phyloP scores from a whole-genome alignment of 1,139 yeast species.

The Williopsis jadinii region DNA sequence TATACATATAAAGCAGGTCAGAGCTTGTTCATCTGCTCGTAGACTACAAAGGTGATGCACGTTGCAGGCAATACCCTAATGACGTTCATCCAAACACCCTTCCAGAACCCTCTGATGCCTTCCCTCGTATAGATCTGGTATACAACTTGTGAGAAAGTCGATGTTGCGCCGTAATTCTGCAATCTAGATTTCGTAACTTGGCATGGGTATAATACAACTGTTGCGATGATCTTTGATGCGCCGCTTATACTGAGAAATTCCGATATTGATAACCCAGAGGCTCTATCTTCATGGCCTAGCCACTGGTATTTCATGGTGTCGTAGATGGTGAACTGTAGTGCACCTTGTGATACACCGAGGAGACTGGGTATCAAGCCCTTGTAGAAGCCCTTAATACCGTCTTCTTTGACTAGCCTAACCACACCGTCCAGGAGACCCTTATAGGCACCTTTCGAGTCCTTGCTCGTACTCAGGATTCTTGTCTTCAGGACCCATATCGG shows the following conservation, averaged over 20 bases:
- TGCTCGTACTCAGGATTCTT: conserved; percentile 52
- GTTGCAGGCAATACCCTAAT: conserved; percentile 68
- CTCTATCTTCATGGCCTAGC: conserved; percentile 18
- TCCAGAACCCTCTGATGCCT: conserved; percentile 61
- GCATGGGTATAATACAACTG: conserved; percentile 69
- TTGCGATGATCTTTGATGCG: conserved; percentile 60
- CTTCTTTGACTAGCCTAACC: conserved; percentile 40
- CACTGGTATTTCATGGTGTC: conserved; percentile 53
- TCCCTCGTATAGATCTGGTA: conserved; percentile 34
- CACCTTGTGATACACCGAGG: conserved; percentile 82
- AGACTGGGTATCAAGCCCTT: conserved; percentile 78
- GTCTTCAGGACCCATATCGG: conserved; percentile 95
- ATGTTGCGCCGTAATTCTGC: conserved; percentile 42
- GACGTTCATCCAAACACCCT: conserved; percentile 61
- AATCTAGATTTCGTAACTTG: conserved; percentile 77
- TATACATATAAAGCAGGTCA: too few species aligned
- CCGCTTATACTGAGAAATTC: conserved; percentile 66
- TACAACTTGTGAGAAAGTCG: conserved; percentile 47
- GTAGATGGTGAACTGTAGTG: conserved; percentile 79
- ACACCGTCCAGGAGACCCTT: conserved; percentile 51
- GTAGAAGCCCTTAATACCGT: conserved; percentile 73
- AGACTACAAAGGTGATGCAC: conserved; percentile 60
- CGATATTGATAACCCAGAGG: conserved; percentile 33
- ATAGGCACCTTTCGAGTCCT: conserved; percentile 44
- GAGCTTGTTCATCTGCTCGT: conserved; percentile 38